Conservation (phyloP, 768 basidiomycete genomes). For the Paxillus ammoniavirescens region DNA sequence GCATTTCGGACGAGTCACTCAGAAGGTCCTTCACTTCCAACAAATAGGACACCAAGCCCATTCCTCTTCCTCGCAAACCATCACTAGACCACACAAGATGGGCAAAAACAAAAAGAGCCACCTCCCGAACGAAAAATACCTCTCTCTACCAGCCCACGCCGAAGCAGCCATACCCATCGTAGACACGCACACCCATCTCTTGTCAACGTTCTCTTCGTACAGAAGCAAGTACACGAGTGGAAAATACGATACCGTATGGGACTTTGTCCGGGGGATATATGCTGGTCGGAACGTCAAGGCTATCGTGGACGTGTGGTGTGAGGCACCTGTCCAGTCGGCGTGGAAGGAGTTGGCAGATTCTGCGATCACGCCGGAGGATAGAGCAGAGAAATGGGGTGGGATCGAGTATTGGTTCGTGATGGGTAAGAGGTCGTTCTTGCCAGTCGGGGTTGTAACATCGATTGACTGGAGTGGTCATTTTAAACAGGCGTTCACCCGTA, state of each 20-base stretch:
- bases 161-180: slow-evolving; percentile 44
- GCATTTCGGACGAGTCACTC: slow-evolving; percentile 1
- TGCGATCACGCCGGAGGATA: slow-evolving; percentile 49
- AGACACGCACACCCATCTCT: slow-evolving; percentile 86
- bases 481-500: slow-evolving; percentile 69
- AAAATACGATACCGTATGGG: slow-evolving; percentile 53
- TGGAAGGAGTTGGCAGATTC: slow-evolving; percentile 79
- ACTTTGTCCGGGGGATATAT: slow-evolving; percentile 67
- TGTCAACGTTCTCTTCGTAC: slow-evolving; percentile 69
- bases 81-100: slow-evolving; percentile 22
- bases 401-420: slow-evolving; percentile 83
- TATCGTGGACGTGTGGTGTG: slow-evolving; percentile 89
- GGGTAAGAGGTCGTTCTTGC: slow-evolving; percentile 42
- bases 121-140: slow-evolving; percentile 33
- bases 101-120: slow-evolving; percentile 36
- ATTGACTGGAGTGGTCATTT: neutral
- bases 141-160: slow-evolving; percentile 31
- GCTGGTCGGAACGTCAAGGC: slow-evolving; percentile 54
- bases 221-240: slow-evolving; percentile 58
- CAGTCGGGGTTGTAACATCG: neutral
- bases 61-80: slow-evolving; percentile 39
- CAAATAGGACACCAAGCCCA: slow-evolving; percentile 38
- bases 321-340: slow-evolving; percentile 58
- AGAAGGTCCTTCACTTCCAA: slow-evolving; percentile 33
- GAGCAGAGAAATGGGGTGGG: slow-evolving; percentile 57